Evolutionary conservation across 139 green algal genomes (phyloP).

Genomic region (Micromonas pusilla): DNA sequence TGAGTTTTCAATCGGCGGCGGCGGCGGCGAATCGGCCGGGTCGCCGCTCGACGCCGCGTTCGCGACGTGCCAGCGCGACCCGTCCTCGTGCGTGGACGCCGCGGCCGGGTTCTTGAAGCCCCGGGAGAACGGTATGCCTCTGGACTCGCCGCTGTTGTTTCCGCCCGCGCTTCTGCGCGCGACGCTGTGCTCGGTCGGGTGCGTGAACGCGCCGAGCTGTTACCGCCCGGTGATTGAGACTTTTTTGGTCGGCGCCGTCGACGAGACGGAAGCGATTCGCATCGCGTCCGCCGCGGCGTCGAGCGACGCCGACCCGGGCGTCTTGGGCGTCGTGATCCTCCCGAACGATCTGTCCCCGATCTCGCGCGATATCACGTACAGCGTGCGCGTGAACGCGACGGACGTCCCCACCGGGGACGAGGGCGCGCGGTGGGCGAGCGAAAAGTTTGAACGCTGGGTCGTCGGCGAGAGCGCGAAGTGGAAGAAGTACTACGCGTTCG

Average conservation of each 20-base stretch:
- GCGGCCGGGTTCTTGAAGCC: too few species aligned
- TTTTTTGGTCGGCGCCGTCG: background rate
- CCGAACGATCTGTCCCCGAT: background rate
- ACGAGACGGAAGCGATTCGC: background rate
- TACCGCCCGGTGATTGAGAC: background rate
- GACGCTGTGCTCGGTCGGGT: background rate
- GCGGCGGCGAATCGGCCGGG: too few species aligned
- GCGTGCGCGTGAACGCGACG: background rate
- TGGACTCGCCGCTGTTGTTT: too few species aligned
- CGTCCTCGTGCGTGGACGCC: too few species aligned
- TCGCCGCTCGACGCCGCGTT: too few species aligned
- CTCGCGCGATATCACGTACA: background rate
- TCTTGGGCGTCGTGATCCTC: background rate
- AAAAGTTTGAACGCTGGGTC: background rate
- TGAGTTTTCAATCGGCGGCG: too few species aligned
- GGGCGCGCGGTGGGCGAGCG: background rate
- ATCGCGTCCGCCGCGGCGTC: too few species aligned
- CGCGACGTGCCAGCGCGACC: too few species aligned
- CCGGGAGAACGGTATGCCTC: too few species aligned
- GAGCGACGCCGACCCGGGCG: background rate
- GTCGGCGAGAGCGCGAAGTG: background rate
- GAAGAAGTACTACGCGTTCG: constrained; percentile 7
- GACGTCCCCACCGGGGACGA: background rate
- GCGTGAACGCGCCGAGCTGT: background rate
- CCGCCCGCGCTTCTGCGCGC: background rate